Conservation (phyloP, 78 protist species). For the Pirum gemmata region DNA sequence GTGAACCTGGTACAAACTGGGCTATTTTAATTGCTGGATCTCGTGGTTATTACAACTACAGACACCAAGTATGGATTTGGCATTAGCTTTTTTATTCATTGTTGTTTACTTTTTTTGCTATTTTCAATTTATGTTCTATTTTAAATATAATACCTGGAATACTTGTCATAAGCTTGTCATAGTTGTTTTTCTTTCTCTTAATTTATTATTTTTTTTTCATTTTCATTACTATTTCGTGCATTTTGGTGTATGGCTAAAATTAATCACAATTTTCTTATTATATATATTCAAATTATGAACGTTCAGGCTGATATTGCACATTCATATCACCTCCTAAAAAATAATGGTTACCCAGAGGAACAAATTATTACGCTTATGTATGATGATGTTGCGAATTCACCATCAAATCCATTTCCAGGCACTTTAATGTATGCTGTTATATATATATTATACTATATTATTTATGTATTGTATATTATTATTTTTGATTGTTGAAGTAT, state of each 20-base stretch:
- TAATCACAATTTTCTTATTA: too few species aligned
- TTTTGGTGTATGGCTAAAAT: too few species aligned
- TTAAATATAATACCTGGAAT: too few species aligned
- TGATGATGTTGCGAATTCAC: constrained; percentile 54
- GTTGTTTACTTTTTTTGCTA: too few species aligned
- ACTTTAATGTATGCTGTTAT: constrained; percentile 18
- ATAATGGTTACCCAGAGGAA: constrained; percentile 43
- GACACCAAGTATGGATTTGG: background rate
- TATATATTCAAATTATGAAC: too few species aligned
- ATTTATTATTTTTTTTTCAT: background rate
- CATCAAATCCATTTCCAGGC: constrained; percentile 46
- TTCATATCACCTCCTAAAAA: constrained; percentile 37
- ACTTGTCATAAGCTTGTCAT: too few species aligned
- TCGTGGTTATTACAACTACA: background rate
- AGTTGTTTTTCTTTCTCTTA: background rate
- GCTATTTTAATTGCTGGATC: background rate
- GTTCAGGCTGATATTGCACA: constrained; percentile 32
- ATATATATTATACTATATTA: background rate
- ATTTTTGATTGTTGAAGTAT: too few species aligned
- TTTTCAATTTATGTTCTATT: too few species aligned
- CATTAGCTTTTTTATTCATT: too few species aligned
- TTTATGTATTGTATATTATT: too few species aligned
- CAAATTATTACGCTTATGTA: constrained; percentile 27
- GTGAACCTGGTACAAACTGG: background rate
- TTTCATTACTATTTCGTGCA: too few species aligned